phyloP scores from a whole-genome alignment of 129 eudicot species.

The Silybum marianum region DNA sequence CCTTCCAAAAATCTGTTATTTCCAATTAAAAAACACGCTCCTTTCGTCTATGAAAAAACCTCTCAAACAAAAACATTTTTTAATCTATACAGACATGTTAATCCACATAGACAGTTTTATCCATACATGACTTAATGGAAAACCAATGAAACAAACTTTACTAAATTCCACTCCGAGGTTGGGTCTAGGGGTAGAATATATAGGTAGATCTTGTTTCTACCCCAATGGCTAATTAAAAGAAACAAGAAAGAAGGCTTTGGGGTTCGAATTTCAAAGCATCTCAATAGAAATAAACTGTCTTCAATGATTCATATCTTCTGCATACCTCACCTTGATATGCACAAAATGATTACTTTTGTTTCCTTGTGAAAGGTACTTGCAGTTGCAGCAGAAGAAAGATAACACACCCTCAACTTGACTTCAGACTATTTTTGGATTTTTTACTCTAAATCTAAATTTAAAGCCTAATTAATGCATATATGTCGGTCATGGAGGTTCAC shows the following conservation, averaged over 20 bases:
- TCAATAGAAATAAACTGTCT: not conserved
- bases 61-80: too few relatives aligned
- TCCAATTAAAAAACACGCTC: too few relatives aligned
- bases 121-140: too few relatives aligned
- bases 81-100: too few relatives aligned
- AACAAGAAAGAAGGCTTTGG: not conserved
- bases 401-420: slow-evolving; percentile 26
- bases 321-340: not conserved
- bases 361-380: slow-evolving; percentile 25
- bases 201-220: too few relatives aligned
- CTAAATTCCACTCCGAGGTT: not conserved
- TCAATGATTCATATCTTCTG: not conserved
- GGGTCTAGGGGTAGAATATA: too few relatives aligned
- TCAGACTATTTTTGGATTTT: not conserved
- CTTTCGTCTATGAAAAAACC: too few relatives aligned
- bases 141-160: too few relatives aligned
- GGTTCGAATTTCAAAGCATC: not conserved
- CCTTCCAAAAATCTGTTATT: too few relatives aligned
- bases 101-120: too few relatives aligned
- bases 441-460: not conserved
- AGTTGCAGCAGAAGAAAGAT: slow-evolving; percentile 33
- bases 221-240: not conserved
- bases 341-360: not conserved
- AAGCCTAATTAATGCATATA: not conserved
- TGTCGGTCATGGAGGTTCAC: not conserved